Evolutionary conservation across 441 rosid species (phyloP), one percentile per base, ranked within the genome.

Genomic region (Gossypium schwendimanii): DNA sequence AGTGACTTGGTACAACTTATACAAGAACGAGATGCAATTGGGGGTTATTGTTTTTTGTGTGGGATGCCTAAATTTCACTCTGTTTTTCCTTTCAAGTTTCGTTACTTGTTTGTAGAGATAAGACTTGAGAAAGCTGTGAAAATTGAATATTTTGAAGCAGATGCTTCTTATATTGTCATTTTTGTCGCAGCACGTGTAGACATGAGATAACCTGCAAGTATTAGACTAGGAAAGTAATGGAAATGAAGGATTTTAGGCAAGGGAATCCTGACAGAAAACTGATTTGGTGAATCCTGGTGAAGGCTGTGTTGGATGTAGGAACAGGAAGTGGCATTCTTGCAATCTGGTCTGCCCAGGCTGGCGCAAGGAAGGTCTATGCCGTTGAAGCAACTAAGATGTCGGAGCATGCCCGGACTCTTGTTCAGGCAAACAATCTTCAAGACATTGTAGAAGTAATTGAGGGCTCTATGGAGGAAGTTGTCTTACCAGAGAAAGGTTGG

Each of bases 251-350:
- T n/a, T 66, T n/a, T 18, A 24, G n/a, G 17, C 4, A 45, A 11
- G 24, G 44, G 18, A 59, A 12, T 33, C 21, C 1, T 23, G 60
- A 33, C 68, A 45, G 73, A 26, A 23, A 58, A 71, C 77, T 77
- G 58, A 79, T 66, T 60, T 49, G 18, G 33, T 69, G 65, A 44
- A 15, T 20, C 58, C 54, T 60, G 50, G 75, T 76, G 77, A 78
- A 94, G 99, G 80, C 88, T 12, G 96, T 94, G 71, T 77, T 94
- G 85, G 99, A 94, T 78, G 99, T 94, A 65, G 99, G 99, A 53
- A 89, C 99, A 0, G 99, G 99, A 49, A 94, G 99, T 81, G 99
- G 99, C 52, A 94, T 94, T 77, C 98, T 94, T 58, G 98, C 99
- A 57, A 92, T 94, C 55, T 94, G 99, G 99, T 92, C 97, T 5